A percentile compares a stretch with the other conserved stretches of the same genome.
phyloP scores from a whole-genome alignment of 208 protist species.

The Leishmania amazonensis region DNA sequence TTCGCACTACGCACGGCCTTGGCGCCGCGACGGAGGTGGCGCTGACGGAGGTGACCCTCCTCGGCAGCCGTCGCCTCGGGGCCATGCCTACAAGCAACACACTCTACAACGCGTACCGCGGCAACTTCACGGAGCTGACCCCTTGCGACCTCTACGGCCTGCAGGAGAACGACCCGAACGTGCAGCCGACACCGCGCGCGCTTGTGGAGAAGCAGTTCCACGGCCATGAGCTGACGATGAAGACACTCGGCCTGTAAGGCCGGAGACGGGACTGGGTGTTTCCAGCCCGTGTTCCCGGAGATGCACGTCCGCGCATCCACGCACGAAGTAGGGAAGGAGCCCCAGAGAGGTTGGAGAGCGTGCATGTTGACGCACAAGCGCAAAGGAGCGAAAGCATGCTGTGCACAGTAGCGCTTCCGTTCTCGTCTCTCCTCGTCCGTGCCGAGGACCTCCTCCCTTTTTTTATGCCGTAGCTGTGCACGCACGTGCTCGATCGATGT shows the following conservation, averaged over 20 bases:
- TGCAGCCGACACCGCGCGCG: slow-evolving; percentile 83
- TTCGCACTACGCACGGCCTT: slow-evolving; percentile 79
- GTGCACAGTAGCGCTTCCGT: neutral
- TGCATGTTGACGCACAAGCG: neutral
- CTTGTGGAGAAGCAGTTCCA: slow-evolving; percentile 78
- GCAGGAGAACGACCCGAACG: slow-evolving; percentile 81
- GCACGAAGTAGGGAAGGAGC: neutral
- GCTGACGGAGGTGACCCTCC: slow-evolving; percentile 76
- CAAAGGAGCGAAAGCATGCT: neutral
- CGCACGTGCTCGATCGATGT: neutral
- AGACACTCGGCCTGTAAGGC: slow-evolving; percentile 64
- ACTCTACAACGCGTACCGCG: slow-evolving; percentile 86
- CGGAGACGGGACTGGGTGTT: neutral
- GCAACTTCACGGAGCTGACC: slow-evolving; percentile 67
- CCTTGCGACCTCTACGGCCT: slow-evolving; percentile 77
- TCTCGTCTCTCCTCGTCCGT: neutral
- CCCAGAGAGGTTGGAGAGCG: neutral
- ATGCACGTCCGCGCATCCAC: neutral
- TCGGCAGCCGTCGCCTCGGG: slow-evolving; percentile 70
- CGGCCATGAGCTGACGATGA: slow-evolving; percentile 86
- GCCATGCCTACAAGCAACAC: slow-evolving; percentile 71
- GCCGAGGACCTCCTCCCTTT: neutral
- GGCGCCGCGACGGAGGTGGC: slow-evolving; percentile 75
- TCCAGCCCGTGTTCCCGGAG: no score
- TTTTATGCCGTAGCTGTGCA: neutral